Percentiles rank a stretch among this genome's conserved stretches.
phyloP scores from a whole-genome alignment of 2,329 filamentous ascomycete genomes.

The Fusarium nurragi region DNA sequence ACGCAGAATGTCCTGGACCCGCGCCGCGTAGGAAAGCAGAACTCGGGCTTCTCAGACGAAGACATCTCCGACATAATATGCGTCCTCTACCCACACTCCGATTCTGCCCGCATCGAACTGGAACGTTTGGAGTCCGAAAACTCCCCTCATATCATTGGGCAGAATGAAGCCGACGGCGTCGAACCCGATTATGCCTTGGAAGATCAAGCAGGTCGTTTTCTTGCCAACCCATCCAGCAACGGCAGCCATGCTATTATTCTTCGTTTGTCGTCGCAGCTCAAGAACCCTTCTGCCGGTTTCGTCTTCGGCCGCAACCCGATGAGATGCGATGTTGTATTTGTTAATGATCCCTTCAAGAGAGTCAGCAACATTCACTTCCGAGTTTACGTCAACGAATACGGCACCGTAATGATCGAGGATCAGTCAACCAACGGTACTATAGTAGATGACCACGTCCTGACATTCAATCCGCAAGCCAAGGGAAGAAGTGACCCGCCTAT shows the following conservation, averaged over 20 bases:
- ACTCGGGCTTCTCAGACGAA: constrained; percentile 82
- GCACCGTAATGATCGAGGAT: constrained; percentile 91
- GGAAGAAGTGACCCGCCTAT: constrained; percentile 48
- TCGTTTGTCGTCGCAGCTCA: constrained; percentile 77
- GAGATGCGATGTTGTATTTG: constrained; percentile 77
- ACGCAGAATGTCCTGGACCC: constrained; percentile 87
- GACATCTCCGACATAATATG: constrained; percentile 91
- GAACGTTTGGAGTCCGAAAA: constrained; percentile 58
- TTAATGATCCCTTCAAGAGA: constrained; percentile 72
- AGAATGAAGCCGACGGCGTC: constrained; percentile 59
- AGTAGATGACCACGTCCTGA: constrained; percentile 78
- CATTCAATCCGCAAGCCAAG: constrained; percentile 51
- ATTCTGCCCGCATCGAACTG: constrained; percentile 77
- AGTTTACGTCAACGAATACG: constrained; percentile 88
- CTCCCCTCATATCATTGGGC: constrained; percentile 61
- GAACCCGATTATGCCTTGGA: constrained; percentile 62
- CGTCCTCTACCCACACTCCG: constrained; percentile 82
- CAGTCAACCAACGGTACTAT: constrained; percentile 95
- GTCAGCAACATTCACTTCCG: constrained; percentile 97
- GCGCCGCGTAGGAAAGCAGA: constrained; percentile 79
- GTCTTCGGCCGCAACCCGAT: constrained; percentile 81
- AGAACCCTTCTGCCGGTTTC: constrained; percentile 77
- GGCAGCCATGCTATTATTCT: constrained; percentile 78
- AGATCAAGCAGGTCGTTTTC: constrained; percentile 60
- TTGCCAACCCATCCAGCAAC: constrained; percentile 56